phyloP scores from a whole-genome alignment of 2,329 filamentous ascomycete species.

The Penicillium sp. region DNA sequence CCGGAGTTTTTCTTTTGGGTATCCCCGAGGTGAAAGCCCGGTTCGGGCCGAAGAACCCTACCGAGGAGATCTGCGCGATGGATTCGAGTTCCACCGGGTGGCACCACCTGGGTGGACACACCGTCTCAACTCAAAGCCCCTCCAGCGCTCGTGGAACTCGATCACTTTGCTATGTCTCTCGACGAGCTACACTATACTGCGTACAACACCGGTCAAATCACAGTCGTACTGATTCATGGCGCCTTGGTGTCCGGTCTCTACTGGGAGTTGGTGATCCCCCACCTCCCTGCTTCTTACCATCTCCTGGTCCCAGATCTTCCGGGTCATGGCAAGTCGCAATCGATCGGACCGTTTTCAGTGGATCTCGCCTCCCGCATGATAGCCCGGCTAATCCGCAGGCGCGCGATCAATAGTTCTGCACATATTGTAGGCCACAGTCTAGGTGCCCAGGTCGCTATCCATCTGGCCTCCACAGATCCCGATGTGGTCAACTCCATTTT shows the following conservation, averaged over 20 bases:
- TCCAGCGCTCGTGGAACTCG: too few relatives aligned
- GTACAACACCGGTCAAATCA: not conserved
- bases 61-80: too few relatives aligned
- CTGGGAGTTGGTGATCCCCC: conserved; percentile 11
- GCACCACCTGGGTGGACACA: too few relatives aligned
- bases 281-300: conserved; percentile 13
- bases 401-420: conserved; percentile 6
- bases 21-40: too few relatives aligned
- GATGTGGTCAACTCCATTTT: conserved; percentile 6
- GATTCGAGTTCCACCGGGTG: too few relatives aligned
- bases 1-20: too few relatives aligned
- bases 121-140: too few relatives aligned
- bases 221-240: conserved; percentile 16
- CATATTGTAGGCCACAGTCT: conserved; percentile 19
- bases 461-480: conserved; percentile 7
- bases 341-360: conserved; percentile 11
- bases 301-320: conserved; percentile 17
- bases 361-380: not conserved
- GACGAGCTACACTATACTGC: not conserved
- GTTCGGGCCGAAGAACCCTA: too few relatives aligned
- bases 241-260: conserved; percentile 11
- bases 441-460: conserved; percentile 13
- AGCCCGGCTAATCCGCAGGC: not conserved
- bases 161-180: too few relatives aligned
- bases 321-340: conserved; percentile 12